Percentiles rank a stretch among this genome's conserved stretches.
Evolutionary conservation across 2,329 filamentous ascomycete species (phyloP).

Genomic region (Apiospora saccharicola): DNA sequence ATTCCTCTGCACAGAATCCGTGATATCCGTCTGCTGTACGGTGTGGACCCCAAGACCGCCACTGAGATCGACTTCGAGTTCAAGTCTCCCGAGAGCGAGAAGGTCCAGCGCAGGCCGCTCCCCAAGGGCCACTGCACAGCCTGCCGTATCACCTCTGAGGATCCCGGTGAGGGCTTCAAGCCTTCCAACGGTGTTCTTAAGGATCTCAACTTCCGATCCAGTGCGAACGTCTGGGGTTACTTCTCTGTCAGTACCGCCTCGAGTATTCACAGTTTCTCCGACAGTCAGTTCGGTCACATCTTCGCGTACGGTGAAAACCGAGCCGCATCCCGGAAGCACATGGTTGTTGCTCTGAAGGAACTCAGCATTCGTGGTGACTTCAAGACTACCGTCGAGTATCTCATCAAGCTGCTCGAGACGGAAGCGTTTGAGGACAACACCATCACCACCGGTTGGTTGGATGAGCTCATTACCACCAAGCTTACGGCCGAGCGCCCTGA

Average conservation of each 20-base stretch:
- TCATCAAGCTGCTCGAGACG: constrained; percentile 98
- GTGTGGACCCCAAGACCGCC: constrained; percentile 86
- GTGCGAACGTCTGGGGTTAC: constrained; percentile 99
- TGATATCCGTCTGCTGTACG: constrained; percentile 95
- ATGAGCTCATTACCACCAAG: constrained; percentile 98
- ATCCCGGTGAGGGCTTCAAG: constrained; percentile 99
- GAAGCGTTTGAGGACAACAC: constrained; percentile 99
- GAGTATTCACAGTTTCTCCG: constrained; percentile 98
- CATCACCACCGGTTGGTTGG: constrained; percentile 98
- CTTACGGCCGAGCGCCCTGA: constrained; percentile 96
- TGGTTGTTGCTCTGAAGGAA: constrained; percentile 98
- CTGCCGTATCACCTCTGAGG: constrained; percentile 98
- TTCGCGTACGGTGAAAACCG: constrained; percentile 99
- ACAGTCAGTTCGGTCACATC: constrained; percentile 98
- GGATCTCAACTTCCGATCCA: constrained; percentile 98
- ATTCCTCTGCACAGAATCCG: constrained; percentile 93
- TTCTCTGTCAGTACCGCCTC: constrained; percentile 97
- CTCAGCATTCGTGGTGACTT: constrained; percentile 99
- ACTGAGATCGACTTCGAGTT: constrained; percentile 97
- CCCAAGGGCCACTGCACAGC: constrained; percentile 98
- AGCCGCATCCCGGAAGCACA: constrained; percentile 95
- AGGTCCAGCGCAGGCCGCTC: constrained; percentile 86
- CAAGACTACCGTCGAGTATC: constrained; percentile 96
- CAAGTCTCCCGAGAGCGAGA: constrained; percentile 80
- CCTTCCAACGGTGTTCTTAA: constrained; percentile 99